phyloP scores from a whole-genome alignment of 208 protist species.

The Vickermania spadyakhi region DNA sequence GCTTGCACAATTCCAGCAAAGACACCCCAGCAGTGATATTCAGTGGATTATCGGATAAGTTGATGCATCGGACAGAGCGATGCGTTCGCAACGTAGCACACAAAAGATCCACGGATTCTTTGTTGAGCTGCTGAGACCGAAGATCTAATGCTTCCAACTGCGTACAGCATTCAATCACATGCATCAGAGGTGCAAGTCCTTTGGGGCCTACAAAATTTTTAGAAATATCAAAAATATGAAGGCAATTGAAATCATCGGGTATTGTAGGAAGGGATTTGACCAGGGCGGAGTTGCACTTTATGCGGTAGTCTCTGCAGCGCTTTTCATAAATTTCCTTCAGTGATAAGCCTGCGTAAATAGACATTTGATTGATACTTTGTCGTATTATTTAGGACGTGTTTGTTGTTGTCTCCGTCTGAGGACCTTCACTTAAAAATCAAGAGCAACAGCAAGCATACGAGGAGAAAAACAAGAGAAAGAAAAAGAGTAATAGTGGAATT shows the following conservation, averaged over 20 bases:
- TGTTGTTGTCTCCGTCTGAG: no score
- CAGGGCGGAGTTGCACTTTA: slow-evolving; percentile 53
- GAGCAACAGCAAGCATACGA: no score
- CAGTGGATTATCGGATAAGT: slow-evolving; percentile 80
- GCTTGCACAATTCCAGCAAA: slow-evolving; percentile 57
- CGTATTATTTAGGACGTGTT: no score
- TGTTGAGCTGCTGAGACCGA: slow-evolving; percentile 46
- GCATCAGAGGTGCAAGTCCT: slow-evolving; percentile 63
- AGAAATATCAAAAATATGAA: slow-evolving; percentile 60
- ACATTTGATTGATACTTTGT: no score
- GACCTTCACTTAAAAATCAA: no score
- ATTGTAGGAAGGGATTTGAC: slow-evolving; percentile 30
- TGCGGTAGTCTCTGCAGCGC: slow-evolving; percentile 51
- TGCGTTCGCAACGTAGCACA: slow-evolving; percentile 44
- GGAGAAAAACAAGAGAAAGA: neutral
- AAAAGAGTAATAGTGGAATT: slow-evolving; percentile 1
- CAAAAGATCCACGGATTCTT: slow-evolving; percentile 46
- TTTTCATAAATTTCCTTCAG: slow-evolving; percentile 69
- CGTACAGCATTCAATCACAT: slow-evolving; percentile 54
- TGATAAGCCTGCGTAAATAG: slow-evolving; percentile 56
- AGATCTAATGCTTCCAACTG: slow-evolving; percentile 40
- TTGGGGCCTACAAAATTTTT: slow-evolving; percentile 82
- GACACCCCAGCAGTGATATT: slow-evolving; percentile 45
- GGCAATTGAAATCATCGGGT: slow-evolving; percentile 48
- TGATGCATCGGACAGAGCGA: slow-evolving; percentile 44